phyloP scores from a whole-genome alignment of 805 yeast species.

The Saturnispora quitensis region DNA sequence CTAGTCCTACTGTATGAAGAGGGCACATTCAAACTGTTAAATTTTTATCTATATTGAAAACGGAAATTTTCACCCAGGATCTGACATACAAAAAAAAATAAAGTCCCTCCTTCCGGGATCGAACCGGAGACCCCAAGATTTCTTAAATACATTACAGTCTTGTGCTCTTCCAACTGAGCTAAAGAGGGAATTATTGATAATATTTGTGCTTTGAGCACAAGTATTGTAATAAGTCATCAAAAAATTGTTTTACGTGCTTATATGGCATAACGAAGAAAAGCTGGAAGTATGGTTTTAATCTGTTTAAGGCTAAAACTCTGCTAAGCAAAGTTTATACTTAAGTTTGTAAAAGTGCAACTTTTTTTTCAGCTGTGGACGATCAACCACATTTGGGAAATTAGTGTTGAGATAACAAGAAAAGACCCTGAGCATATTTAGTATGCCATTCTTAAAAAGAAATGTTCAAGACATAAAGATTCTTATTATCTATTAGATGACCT shows the following conservation, averaged over 20 bases:
- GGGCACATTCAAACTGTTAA: neutral
- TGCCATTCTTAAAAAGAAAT: too few species aligned
- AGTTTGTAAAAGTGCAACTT: too few species aligned
- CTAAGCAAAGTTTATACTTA: too few species aligned
- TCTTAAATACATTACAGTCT: conserved; percentile 15
- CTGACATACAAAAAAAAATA: neutral
- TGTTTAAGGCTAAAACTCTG: neutral
- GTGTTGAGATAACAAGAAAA: too few species aligned
- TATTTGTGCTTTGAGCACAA: neutral
- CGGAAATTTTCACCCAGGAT: neutral
- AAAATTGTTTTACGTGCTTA: too few species aligned
- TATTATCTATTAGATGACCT: too few species aligned
- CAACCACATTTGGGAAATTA: too few species aligned
- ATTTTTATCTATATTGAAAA: neutral
- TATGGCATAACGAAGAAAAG: too few species aligned
- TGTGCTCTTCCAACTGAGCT: conserved; percentile 20
- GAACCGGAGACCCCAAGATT: conserved; percentile 20
- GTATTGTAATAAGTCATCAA: neutral
- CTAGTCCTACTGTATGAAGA: neutral
- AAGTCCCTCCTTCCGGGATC: conserved; percentile 19
- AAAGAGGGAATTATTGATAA: conserved; percentile 12
- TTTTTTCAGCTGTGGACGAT: too few species aligned
- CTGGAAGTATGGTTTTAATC: neutral
- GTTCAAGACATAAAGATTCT: too few species aligned
- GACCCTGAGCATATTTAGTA: too few species aligned